Evolutionary conservation across 139 green algal genomes (phyloP).

Genomic region (Ettlia oleoabundans): DNA sequence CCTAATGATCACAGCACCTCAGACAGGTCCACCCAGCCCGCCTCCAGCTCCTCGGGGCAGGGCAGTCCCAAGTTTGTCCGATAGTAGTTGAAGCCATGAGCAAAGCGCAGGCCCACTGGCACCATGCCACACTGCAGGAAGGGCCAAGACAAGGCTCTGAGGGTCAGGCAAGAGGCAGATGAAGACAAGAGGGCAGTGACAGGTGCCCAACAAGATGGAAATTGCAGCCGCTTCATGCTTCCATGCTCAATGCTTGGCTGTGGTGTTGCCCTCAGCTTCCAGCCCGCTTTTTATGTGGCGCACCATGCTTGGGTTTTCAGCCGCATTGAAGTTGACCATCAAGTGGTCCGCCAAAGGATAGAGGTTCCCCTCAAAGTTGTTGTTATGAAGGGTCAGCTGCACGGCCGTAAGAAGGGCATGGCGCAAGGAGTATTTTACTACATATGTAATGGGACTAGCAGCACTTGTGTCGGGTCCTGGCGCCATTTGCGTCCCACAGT

Average conservation of each 20-base stretch:
- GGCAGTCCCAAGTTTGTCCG: conserved; percentile 50
- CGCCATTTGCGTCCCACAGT: too few species aligned
- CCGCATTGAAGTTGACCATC: conserved; percentile 29
- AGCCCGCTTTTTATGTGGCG: too few species aligned
- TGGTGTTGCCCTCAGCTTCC: too few species aligned
- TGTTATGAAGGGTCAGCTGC: conserved; percentile 34
- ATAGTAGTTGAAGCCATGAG: conserved; percentile 53
- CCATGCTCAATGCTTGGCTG: too few species aligned
- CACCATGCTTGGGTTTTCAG: conserved; percentile 48
- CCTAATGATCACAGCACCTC: conserved; percentile 26
- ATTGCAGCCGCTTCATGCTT: too few species aligned
- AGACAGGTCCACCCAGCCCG: conserved; percentile 19
- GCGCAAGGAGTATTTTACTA: too few species aligned
- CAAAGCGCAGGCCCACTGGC: conserved; percentile 48
- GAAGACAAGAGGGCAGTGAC: too few species aligned
- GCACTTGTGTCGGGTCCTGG: too few species aligned
- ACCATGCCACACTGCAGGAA: conserved; percentile 59
- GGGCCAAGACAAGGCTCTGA: too few species aligned
- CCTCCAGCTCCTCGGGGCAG: conserved; percentile 44
- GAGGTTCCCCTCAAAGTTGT: conserved; percentile 51
- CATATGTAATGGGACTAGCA: too few species aligned
- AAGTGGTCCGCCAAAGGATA: conserved; percentile 34
- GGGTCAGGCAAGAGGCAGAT: not conserved
- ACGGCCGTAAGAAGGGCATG: too few species aligned
- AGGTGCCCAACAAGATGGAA: too few species aligned